Evolutionary conservation across 1,284 basidiomycete species (phyloP), one percentile per base, ranked within the genome.

Genomic region (Calocybe gambosa): DNA sequence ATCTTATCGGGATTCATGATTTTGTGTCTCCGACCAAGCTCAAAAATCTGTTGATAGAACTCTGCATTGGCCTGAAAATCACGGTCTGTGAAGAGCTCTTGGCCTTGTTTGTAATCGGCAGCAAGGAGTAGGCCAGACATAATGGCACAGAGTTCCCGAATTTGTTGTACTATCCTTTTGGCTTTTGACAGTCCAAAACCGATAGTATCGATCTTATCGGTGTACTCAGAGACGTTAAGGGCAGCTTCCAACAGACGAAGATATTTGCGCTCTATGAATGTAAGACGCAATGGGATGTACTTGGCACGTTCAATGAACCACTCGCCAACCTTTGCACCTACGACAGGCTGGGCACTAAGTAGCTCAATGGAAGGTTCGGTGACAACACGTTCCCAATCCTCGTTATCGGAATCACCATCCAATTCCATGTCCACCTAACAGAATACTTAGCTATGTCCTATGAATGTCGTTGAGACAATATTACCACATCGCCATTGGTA

Each of bases 1-100:
- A 90, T 89, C 58, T 80, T 89, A 59, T 89, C 86, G 0, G 86
- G 85, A 56, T 89, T 89, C 82, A 85, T 89, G 57, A 89, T 89
- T 62, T 90, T 90, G 59, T 89, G 85, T 45, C 88, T 72, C 46
- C 87, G 69, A n/a, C 86, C 85, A 28, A 89, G 71, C 64, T 89
- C 85, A 53, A 89, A 88, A 16, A 89, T 74, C 15, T 71, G 63
- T 57, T 87, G 84, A 57, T 84, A 90, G 58, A 89, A 90, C 3
- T 80, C 78, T 21, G 77, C 77, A 56, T 90, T 89, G 2, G 76
- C 71, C 51, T 82, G 69, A 58, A 89, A 90, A 61, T 90, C 85
- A 16, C 85, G 76, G 53, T 86, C 82, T 33, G 76, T 65, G 60
- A 90, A 89, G 18, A 90, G 71, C 52, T 88, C 83, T 55, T 90